Percentiles rank a stretch among this genome's conserved stretches.
phyloP scores from a whole-genome alignment of 1,139 yeast species.

The Kazachstania sp. region DNA sequence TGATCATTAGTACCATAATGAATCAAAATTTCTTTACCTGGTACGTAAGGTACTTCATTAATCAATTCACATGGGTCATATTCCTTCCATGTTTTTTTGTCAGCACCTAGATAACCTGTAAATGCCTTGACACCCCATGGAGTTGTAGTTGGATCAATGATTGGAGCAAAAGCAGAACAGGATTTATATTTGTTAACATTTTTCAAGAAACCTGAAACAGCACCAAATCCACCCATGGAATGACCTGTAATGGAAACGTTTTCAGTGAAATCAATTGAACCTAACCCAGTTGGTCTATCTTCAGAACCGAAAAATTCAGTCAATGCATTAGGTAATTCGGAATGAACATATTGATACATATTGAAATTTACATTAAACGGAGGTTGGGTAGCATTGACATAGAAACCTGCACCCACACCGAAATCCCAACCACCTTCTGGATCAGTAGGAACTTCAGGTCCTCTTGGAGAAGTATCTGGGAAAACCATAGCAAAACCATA shows the following conservation, averaged over 20 bases:
- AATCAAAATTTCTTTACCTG: conserved; percentile 50
- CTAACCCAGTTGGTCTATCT: conserved; percentile 6
- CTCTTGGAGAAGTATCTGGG: conserved; percentile 97
- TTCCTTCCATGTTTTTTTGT: conserved; percentile 46
- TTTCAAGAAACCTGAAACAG: conserved; percentile 65
- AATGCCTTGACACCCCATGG: conserved; percentile 89
- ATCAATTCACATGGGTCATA: conserved; percentile 80
- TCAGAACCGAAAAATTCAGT: conserved; percentile 45
- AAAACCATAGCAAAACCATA: conserved; percentile 81
- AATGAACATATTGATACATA: conserved; percentile 77
- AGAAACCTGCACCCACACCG: conserved; percentile 94
- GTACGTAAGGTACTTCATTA: conserved; percentile 39
- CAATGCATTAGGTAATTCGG: conserved; percentile 49
- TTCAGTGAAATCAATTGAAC: conserved; percentile 31
- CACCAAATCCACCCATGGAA: conserved; percentile 98
- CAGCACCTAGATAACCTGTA: conserved; percentile 60
- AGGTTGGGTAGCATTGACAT: conserved; percentile 68
- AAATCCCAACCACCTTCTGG: conserved; percentile 91
- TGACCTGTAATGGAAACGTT: conserved; percentile 80
- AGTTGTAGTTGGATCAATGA: conserved; percentile 63
- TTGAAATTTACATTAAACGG: conserved; percentile 69
- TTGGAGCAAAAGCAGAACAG: conserved; percentile 89
- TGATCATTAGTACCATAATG: conserved; percentile 78
- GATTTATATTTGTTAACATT: conserved; percentile 64
- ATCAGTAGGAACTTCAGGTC: conserved; percentile 74